Conservation (phyloP, 2,329 filamentous ascomycete genomes). For the Talaromyces sp. region DNA sequence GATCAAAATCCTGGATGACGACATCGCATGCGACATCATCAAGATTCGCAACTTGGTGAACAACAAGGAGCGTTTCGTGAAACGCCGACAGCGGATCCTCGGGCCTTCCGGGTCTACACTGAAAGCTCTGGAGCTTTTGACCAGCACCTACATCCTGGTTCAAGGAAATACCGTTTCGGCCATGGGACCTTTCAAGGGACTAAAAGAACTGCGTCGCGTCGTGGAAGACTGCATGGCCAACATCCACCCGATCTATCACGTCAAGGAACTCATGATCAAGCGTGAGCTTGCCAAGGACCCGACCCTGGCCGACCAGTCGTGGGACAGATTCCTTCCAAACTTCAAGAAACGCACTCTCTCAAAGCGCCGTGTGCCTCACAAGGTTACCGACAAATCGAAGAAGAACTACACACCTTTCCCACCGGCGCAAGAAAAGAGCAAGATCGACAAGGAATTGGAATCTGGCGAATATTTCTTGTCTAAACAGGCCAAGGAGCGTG, state of each 20-base stretch:
- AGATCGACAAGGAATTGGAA: constrained; percentile 96
- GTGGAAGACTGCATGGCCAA: constrained; percentile 97
- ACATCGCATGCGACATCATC: constrained; percentile 87
- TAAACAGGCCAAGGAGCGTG: constrained; percentile 86
- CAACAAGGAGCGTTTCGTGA: constrained; percentile 94
- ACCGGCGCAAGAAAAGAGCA: constrained; percentile 95
- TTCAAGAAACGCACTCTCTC: constrained; percentile 92
- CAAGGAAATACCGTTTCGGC: constrained; percentile 92
- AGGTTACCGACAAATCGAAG: constrained; percentile 87
- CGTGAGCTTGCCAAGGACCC: constrained; percentile 86
- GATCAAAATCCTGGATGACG: constrained; percentile 89
- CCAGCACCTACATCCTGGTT: constrained; percentile 86
- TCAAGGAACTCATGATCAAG: constrained; percentile 95
- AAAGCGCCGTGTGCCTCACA: constrained; percentile 75
- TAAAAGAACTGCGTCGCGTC: constrained; percentile 86
- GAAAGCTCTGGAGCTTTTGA: constrained; percentile 89
- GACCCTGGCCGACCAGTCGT: constrained; percentile 78
- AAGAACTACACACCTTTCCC: constrained; percentile 97
- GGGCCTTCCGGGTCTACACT: constrained; percentile 88
- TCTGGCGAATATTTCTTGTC: constrained; percentile 93
- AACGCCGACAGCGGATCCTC: constrained; percentile 85
- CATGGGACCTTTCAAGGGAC: constrained; percentile 87
- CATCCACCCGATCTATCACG: constrained; percentile 82
- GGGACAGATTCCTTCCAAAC: constrained; percentile 93
- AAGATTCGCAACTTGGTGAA: constrained; percentile 87